A percentile compares a stretch with the other conserved stretches of the same genome.
These are phyloP conservation scores for Penicillium mononematosum DNA, from an alignment of 495 filamentous ascomycete species.

Conservation along the genomic window DNA sequence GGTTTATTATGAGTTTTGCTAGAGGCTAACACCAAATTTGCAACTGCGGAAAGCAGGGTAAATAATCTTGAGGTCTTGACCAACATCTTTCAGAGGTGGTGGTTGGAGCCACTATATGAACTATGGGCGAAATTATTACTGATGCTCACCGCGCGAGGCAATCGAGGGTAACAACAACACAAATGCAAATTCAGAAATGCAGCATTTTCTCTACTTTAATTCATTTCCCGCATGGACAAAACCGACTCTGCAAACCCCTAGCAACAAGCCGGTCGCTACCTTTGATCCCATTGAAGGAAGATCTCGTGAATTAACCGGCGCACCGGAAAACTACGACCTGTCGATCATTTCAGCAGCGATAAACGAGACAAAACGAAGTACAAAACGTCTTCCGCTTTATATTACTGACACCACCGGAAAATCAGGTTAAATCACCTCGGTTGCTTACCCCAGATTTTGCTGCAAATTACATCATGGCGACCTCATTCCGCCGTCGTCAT, in stretches of 20 bases:
- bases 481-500: constrained; percentile 11
- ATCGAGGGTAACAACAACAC: neutral
- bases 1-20: neutral
- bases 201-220: neutral
- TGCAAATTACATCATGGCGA: constrained; percentile 23
- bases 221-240: constrained; percentile 1
- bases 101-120: neutral
- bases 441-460: neutral
- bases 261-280: neutral
- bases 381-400: neutral
- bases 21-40: neutral
- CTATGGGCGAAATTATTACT: neutral
- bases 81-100: neutral
- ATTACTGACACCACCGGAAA: neutral
- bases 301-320: constrained; percentile 2
- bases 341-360: neutral
- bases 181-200: neutral
- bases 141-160: neutral
- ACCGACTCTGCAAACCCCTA: neutral
- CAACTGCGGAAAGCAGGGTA: neutral
- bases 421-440: constrained; percentile 9
- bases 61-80: neutral
- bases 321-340: neutral
- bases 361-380: neutral
- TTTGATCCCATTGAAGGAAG: constrained; percentile 11